These are phyloP conservation scores for Daldinia sp. DNA, from an alignment of 2,329 filamentous ascomycete species.

Conservation along the genomic window DNA sequence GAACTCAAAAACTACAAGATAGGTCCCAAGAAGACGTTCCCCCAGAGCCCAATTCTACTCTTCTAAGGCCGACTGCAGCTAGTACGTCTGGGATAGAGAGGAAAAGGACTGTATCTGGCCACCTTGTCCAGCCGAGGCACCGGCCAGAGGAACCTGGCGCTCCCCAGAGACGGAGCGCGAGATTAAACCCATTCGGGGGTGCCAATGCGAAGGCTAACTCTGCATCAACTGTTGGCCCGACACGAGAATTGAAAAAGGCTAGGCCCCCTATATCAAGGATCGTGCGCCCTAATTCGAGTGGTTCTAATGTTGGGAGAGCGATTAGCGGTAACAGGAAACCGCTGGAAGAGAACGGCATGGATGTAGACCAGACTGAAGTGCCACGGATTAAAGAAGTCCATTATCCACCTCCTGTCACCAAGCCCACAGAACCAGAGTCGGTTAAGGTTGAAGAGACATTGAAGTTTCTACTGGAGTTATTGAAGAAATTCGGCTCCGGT, in stretches of 20 bases:
- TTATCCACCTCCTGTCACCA: slow-evolving; percentile 50
- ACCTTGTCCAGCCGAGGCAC: slow-evolving; percentile 64
- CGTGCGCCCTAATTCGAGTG: slow-evolving; percentile 70
- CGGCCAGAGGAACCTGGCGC: slow-evolving; percentile 68
- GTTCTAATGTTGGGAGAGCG: slow-evolving; percentile 80
- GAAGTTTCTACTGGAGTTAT: slow-evolving; percentile 78
- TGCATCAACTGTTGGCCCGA: slow-evolving; percentile 63
- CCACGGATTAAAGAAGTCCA: slow-evolving; percentile 55
- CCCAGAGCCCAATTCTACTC: slow-evolving; percentile 52
- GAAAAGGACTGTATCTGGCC: slow-evolving; percentile 93
- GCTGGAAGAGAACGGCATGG: slow-evolving; percentile 69
- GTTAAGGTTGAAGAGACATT: slow-evolving; percentile 78
- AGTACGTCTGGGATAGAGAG: slow-evolving; percentile 65
- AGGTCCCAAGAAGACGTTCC: slow-evolving; percentile 53
- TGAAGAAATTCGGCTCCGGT: slow-evolving; percentile 81
- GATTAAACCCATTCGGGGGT: slow-evolving; percentile 74
- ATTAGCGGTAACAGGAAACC: slow-evolving; percentile 91
- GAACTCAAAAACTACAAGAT: slow-evolving; percentile 46
- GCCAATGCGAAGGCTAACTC: slow-evolving; percentile 71
- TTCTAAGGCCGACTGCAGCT: slow-evolving; percentile 51
- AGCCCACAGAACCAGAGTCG: slow-evolving; percentile 60
- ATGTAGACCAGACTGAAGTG: slow-evolving; percentile 72
- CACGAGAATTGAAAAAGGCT: slow-evolving; percentile 83
- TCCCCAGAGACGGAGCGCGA: slow-evolving; percentile 74
- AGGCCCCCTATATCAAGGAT: slow-evolving; percentile 74